These are phyloP conservation scores for Moesziomyces parantarcticus DNA, from an alignment of 1,284 basidiomycete species.

Conservation along the genomic window DNA sequence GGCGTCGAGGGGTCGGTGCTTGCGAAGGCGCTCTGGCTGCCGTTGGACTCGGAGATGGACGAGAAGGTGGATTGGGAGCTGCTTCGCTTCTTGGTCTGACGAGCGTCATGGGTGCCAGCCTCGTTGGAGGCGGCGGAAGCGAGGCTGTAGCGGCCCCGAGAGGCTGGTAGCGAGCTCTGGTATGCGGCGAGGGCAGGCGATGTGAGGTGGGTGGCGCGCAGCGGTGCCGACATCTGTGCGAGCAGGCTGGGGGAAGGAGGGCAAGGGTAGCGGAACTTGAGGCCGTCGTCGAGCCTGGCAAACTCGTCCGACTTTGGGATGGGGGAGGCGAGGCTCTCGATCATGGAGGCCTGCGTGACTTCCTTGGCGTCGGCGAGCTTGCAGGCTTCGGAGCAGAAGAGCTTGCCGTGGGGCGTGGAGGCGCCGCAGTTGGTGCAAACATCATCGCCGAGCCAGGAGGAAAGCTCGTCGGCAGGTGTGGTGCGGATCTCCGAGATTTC, in stretches of 20 bases:
- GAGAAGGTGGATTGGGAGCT: conserved; percentile 61
- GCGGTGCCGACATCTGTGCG: conserved; percentile 51
- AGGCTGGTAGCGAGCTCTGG: conserved; percentile 49
- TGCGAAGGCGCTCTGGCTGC: conserved; percentile 44
- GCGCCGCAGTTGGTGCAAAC: conserved; percentile 58
- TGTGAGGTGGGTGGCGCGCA: conserved; percentile 45
- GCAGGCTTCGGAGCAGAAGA: conserved; percentile 59
- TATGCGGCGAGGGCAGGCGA: conserved; percentile 57
- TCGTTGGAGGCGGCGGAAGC: conserved; percentile 24
- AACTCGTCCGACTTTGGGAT: conserved; percentile 24
- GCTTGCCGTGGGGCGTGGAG: conserved; percentile 41
- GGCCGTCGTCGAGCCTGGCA: conserved; percentile 13
- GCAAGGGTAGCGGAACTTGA: conserved; percentile 59
- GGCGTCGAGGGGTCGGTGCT: conserved; percentile 54
- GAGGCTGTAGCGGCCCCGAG: conserved; percentile 32
- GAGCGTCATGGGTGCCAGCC: conserved; percentile 6
- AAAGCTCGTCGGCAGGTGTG: conserved; percentile 54
- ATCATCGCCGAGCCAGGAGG: conserved; percentile 58
- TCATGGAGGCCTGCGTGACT: conserved; percentile 27
- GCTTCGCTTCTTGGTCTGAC: conserved; percentile 47
- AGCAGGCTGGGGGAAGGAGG: conserved; percentile 57
- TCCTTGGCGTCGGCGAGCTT: conserved; percentile 48
- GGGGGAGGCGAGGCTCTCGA: conserved; percentile 29
- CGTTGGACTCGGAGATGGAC: conserved; percentile 57
- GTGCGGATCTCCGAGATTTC: conserved; percentile 43